phyloP scores from a whole-genome alignment of 208 protist genomes.

The Kentomonas sorsogonicus region DNA sequence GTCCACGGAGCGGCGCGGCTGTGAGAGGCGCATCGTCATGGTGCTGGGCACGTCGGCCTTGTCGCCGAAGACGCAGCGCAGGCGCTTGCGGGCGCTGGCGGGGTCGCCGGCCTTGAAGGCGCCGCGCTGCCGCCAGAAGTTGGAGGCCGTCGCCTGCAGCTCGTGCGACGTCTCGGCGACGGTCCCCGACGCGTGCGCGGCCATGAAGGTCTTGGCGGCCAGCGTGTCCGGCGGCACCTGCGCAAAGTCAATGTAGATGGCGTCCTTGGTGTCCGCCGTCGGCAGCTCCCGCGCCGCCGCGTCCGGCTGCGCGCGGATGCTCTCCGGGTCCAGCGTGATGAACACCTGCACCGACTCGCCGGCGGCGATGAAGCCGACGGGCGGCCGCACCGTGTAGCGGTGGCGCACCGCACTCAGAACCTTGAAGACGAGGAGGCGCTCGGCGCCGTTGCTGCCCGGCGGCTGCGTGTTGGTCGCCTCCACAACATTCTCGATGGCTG shows the following conservation, averaged over 20 bases:
- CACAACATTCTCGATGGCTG: constrained; percentile 74
- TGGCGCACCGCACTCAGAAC: constrained; percentile 56
- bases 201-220: constrained; percentile 1
- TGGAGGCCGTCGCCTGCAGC: constrained; percentile 28
- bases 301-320: constrained; percentile 31
- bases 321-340: constrained; percentile 62
- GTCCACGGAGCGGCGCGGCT: constrained; percentile 11
- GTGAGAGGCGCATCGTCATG: constrained; percentile 41
- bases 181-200: constrained; percentile 13
- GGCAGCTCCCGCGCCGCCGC: constrained; percentile 30
- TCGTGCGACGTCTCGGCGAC: constrained; percentile 13
- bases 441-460: too few species aligned
- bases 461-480: constrained; percentile 53
- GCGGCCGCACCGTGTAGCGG: constrained; percentile 59
- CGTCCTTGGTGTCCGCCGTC: constrained; percentile 50
- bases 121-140: constrained; percentile 59
- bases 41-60: constrained; percentile 36
- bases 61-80: constrained; percentile 46
- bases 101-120: constrained; percentile 16
- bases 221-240: constrained; percentile 26
- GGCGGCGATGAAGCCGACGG: constrained; percentile 64
- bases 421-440: too few species aligned
- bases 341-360: constrained; percentile 36
- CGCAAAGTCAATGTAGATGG: constrained; percentile 75
- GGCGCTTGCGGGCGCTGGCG: constrained; percentile 10